Percentiles rank a stretch among this genome's conserved stretches.
These are phyloP conservation scores for Stagonosporopsis cucurbitacearum DNA, from an alignment of 2,329 filamentous ascomycete genomes.

Conservation along the genomic window DNA sequence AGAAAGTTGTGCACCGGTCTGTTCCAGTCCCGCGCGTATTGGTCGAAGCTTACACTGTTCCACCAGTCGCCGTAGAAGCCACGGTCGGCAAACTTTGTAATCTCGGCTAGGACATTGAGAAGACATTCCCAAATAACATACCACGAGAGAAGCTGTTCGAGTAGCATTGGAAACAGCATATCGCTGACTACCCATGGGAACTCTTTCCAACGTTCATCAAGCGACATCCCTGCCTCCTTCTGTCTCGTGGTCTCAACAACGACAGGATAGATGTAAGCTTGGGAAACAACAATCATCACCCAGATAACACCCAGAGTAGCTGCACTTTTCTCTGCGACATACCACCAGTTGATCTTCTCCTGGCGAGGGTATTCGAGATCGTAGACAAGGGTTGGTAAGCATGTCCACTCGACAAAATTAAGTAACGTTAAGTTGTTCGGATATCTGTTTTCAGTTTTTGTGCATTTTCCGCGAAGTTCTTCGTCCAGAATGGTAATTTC, in stretches of 20 bases:
- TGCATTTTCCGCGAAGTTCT: slow-evolving; percentile 70
- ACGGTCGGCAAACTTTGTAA: slow-evolving; percentile 78
- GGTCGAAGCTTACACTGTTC: slow-evolving; percentile 69
- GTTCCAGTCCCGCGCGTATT: slow-evolving; percentile 84
- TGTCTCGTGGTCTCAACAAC: slow-evolving; percentile 70
- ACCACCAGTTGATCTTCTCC: slow-evolving; percentile 73
- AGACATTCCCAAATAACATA: slow-evolving; percentile 77
- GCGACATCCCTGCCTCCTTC: slow-evolving; percentile 69
- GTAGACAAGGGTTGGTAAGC: slow-evolving; percentile 78
- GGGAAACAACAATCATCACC: slow-evolving; percentile 80
- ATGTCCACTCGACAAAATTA: slow-evolving; percentile 75
- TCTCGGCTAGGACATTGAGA: slow-evolving; percentile 76
- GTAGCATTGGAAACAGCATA: slow-evolving; percentile 78
- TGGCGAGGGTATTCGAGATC: slow-evolving; percentile 79
- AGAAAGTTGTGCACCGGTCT: slow-evolving; percentile 80
- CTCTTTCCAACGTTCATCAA: slow-evolving; percentile 66
- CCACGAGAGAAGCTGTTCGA: slow-evolving; percentile 79
- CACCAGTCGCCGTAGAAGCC: slow-evolving; percentile 67
- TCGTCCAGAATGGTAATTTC: slow-evolving; percentile 70
- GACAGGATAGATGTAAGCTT: slow-evolving; percentile 78
- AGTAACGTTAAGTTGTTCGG: slow-evolving; percentile 70
- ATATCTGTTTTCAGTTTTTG: slow-evolving; percentile 60
- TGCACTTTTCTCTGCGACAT: slow-evolving; percentile 73
- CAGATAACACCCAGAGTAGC: slow-evolving; percentile 76
- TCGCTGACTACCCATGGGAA: slow-evolving; percentile 80